Base-by-base conservation (phyloP, 2,329 filamentous ascomycete genomes). In the Rutstroemia sp. region DNA sequence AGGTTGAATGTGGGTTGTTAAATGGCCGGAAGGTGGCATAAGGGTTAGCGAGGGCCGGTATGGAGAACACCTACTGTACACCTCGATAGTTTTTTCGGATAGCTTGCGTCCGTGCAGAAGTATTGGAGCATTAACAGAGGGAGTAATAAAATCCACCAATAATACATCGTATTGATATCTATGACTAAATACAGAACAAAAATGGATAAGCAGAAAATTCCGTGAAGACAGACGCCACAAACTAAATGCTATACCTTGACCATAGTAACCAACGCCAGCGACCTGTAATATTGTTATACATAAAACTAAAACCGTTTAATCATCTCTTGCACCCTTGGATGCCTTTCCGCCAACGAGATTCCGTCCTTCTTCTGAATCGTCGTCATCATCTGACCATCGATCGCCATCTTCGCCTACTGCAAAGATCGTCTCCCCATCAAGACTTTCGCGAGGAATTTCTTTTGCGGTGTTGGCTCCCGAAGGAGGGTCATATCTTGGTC, bases 401-500 rank as follows among this genome's bases (percentile, higher is more conserved):
- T 94, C 90, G 12, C 68, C 82, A 55, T 87, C 87, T 65, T 95
- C 92, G 10, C 91, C 92, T 10, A 97, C 89, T 1, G 92, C 92
- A 67, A 97, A 97, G 60, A 97, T 95, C 0, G 92, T 96, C 73
- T 97, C 94, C 10, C 91, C 91, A 60, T 97, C 92, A 36, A 88
- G 73, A 51, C 82, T 86, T 59, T 86, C 76, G 64, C 81, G 71
- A 57, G 80, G 76, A 48, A 78, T 63, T 17, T 65, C 63, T 30
- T 63, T 67, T 19, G 64, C 60, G 10, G 63, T 63, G 44, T 61
- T 59, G 6, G 57, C 51, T 48, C 60, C 60, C 4, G 65, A 56
- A 27, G 65, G 58, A 65, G 73, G 63, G 60, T 70, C 69, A 51
- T 70, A 70, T 60, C 67, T 63, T 21, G 67, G 67, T 25, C 63